Base-by-base conservation (phyloP, 2,329 filamentous ascomycete species). In the Paracorniculantispora psalliotae region DNA sequence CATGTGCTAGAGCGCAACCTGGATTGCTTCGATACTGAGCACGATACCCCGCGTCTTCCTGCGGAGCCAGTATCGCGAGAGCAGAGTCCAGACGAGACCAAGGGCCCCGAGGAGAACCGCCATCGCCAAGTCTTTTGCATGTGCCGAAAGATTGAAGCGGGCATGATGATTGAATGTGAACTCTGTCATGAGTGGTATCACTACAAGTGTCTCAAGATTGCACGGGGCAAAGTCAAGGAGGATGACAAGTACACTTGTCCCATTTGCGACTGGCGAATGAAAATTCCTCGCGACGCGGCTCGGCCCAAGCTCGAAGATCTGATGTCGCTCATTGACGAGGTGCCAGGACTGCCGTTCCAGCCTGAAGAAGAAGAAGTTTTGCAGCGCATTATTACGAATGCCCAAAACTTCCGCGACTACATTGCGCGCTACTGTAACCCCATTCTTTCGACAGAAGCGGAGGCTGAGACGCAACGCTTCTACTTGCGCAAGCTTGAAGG, bases 141-240 rank as follows among this genome's bases (percentile, higher is more conserved):
- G 65, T 99, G 94, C 75, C 86, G 94, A 61, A 91, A 88, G 63
- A 85, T 91, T 7, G 94, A 99, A 73, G 92, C 93, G 39, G 94
- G 94, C 54, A 96, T 97, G 89, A 99, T 99, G 94, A 97, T 99
- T 67, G 94, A 99, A 74, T 99, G 94, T 71, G 94, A 97, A 71
- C 81, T 97, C 41, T 99, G 94, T 73, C 93, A 97, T 68, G 94
- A 99, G 77, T 99, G 94, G 94, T 99, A 99, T 69, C 94, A 99
- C 68, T 93, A 94, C 61, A 97, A 97, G 73, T 99, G 94, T 68
- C 80, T 99, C 39, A 99, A 99, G 77, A 97, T 99, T 68, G 94
- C 94, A 2, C 86, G 94, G 52, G 94, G 94, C 55, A 99, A 97
- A 71, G 91, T 99, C 67, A 97, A 97, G 75, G 94, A 97, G 69